Conservation (phyloP, 2,329 filamentous ascomycete species). For the Scorias spongiosa region DNA sequence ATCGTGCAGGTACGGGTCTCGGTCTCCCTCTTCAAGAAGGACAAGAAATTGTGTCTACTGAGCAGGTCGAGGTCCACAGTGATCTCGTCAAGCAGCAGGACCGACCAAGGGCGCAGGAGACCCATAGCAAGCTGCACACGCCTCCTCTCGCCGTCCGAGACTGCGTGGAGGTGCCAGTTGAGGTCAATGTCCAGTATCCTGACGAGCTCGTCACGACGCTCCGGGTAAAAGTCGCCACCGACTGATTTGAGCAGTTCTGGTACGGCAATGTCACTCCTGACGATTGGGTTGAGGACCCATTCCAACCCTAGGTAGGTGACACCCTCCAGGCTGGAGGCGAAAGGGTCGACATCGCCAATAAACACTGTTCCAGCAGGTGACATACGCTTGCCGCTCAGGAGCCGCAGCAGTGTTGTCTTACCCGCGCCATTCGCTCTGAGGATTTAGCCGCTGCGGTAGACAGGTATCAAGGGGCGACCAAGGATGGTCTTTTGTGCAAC, state of each 20-base stretch:
- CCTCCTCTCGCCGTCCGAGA: slow-evolving; percentile 80
- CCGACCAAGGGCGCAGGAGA: slow-evolving; percentile 75
- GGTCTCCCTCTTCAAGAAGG: slow-evolving; percentile 76
- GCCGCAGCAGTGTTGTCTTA: slow-evolving; percentile 89
- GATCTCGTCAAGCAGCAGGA: slow-evolving; percentile 87
- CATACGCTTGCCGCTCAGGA: slow-evolving; percentile 88
- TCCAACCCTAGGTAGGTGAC: slow-evolving; percentile 95
- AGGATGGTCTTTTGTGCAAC: slow-evolving; percentile 1
- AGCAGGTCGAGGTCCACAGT: slow-evolving; percentile 91
- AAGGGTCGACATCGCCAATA: slow-evolving; percentile 77
- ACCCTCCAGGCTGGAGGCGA: slow-evolving; percentile 76
- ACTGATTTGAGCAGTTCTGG: slow-evolving; percentile 70
- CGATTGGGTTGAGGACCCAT: slow-evolving; percentile 96
- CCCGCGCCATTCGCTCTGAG: slow-evolving; percentile 73
- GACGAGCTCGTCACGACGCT: slow-evolving; percentile 73
- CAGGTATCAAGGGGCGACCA: not conserved
- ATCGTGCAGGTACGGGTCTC: slow-evolving; percentile 71
- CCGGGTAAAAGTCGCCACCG: slow-evolving; percentile 70
- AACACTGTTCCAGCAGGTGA: slow-evolving; percentile 59
- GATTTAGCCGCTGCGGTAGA: slow-evolving; percentile 11
- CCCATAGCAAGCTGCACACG: slow-evolving; percentile 96
- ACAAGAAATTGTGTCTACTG: slow-evolving; percentile 68
- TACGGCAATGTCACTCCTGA: slow-evolving; percentile 88
- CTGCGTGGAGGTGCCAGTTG: slow-evolving; percentile 87
- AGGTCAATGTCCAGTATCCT: slow-evolving; percentile 82